Percentiles rank a stretch among this genome's conserved stretches.
These are phyloP conservation scores for Volvariella surrecta DNA, from an alignment of 1,284 basidiomycete species.

Conservation along the genomic window DNA sequence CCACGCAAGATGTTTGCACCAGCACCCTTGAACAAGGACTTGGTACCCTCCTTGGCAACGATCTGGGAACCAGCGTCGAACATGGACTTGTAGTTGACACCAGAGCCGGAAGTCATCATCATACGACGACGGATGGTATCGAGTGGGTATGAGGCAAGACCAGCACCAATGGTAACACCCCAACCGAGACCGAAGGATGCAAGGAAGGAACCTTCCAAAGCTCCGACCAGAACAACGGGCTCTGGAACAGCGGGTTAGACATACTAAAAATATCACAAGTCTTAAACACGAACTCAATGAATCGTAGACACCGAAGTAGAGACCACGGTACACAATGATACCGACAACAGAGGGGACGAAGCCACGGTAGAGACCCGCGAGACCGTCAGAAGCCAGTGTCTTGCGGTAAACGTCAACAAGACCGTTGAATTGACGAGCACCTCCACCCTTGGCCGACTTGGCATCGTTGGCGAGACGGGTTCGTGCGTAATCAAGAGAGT, in stretches of 20 bases:
- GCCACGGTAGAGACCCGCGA: slow-evolving; percentile 90
- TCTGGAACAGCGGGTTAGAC: slow-evolving; percentile 35
- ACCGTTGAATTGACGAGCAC: slow-evolving; percentile 92
- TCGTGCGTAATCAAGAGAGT: slow-evolving; percentile 96
- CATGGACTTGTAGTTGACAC: slow-evolving; percentile 88
- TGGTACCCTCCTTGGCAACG: slow-evolving; percentile 83
- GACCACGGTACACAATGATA: slow-evolving; percentile 95
- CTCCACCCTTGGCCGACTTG: slow-evolving; percentile 88
- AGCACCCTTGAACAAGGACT: slow-evolving; percentile 92
- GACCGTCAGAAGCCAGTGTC: slow-evolving; percentile 85
- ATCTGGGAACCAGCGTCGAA: slow-evolving; percentile 82
- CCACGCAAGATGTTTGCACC: slow-evolving; percentile 98
- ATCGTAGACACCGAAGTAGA: slow-evolving; percentile 93
- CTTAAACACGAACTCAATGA: slow-evolving; percentile 45
- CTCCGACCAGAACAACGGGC: slow-evolving; percentile 85
- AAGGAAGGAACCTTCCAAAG: slow-evolving; percentile 84
- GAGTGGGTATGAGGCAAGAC: slow-evolving; percentile 92
- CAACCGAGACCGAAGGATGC: slow-evolving; percentile 89
- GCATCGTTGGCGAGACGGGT: slow-evolving; percentile 96
- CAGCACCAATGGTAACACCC: slow-evolving; percentile 93
- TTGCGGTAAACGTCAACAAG: slow-evolving; percentile 92
- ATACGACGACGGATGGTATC: slow-evolving; percentile 95
- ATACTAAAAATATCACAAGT: neutral
- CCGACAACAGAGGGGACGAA: slow-evolving; percentile 93
- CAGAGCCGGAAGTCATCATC: slow-evolving; percentile 90